Evolutionary conservation across 257 asterid species (phyloP), one percentile per base, ranked within the genome.

Genomic region (Solanum neorickii): DNA sequence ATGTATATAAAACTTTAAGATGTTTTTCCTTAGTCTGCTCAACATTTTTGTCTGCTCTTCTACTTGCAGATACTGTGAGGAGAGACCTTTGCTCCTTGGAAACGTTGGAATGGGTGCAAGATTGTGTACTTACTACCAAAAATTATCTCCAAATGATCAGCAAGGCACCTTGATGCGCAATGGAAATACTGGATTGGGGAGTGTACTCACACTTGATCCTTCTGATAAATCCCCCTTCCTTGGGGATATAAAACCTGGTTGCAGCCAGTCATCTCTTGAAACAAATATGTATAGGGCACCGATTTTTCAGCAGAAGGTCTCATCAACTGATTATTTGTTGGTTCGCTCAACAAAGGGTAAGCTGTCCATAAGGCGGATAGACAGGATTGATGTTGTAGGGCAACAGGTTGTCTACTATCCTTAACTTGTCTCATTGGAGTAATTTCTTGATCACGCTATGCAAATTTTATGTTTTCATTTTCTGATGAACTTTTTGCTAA

Each of bases 81-180:
- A 97, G 91, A 94, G 99, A 84, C 99, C 99, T 92, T 90, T 97
- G 91, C 99, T 97, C 88, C 93, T 97, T 20, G 95, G 99, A 86
- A 96, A 97, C 91, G 91, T 93, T 75, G 99, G 99, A 89, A 96
- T 97, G 99, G 99, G 99, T 91, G 98, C 98, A 83, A 93, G 98
- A 92, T 92, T 96, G 87, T 96, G 98, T 91, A 97, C 99, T 85
- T 97, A 96, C 89, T 96, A 96, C 91, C 99, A 97, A 88, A 97
- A 97, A 91, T 91, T 93, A 27, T 83, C 91, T 21, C 95, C 98
- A 33, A 93, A 94, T 85, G 99, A 95, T 92, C 97, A 95, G 88
- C 91, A 86, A 65, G 99, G 98, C 13, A 93, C 86, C 89, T 87
- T 89, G 78, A 91, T 96, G 93, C 94, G 97, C 59, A 95, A 91